Conservation (phyloP, 495 filamentous ascomycete species). For the Viridothelium virens region DNA sequence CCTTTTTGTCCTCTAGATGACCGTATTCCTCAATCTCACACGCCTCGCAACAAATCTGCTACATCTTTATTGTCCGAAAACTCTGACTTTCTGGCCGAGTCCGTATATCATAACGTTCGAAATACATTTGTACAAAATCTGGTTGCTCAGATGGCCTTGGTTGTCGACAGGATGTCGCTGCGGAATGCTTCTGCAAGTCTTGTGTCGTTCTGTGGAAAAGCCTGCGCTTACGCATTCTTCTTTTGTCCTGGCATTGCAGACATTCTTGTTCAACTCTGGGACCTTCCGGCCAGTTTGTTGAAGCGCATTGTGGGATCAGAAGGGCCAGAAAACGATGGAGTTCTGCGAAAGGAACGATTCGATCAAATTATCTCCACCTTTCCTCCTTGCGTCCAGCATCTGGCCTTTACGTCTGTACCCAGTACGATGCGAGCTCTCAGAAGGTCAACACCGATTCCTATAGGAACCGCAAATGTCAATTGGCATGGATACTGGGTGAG, state of each 20-base stretch:
- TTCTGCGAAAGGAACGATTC: slow-evolving; percentile 33
- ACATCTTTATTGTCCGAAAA: slow-evolving; percentile 51
- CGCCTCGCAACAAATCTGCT: slow-evolving; percentile 42
- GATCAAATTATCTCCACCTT: slow-evolving; percentile 61
- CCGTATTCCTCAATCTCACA: slow-evolving; percentile 37
- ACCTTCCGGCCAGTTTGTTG: slow-evolving; percentile 54
- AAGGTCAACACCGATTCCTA: slow-evolving; percentile 55
- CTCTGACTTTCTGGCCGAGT: slow-evolving; percentile 78
- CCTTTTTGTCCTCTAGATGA: slow-evolving; percentile 53
- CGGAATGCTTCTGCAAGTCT: slow-evolving; percentile 84
- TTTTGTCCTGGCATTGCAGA: slow-evolving; percentile 88
- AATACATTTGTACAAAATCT: slow-evolving; percentile 85
- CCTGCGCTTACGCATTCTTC: slow-evolving; percentile 91
- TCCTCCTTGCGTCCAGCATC: slow-evolving; percentile 58
- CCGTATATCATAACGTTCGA: slow-evolving; percentile 87
- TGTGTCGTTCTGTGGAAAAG: slow-evolving; percentile 89
- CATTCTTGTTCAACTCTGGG: slow-evolving; percentile 78
- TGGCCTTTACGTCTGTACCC: slow-evolving; percentile 64
- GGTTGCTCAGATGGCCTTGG: slow-evolving; percentile 75
- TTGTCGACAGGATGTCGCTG: slow-evolving; percentile 86
- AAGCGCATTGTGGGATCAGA: slow-evolving; percentile 64
- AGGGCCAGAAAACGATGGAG: slow-evolving; percentile 40
- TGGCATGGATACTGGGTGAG: slow-evolving; percentile 84
- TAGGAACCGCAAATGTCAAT: slow-evolving; percentile 61
- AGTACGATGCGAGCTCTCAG: slow-evolving; percentile 58